Evolutionary conservation across 2,329 filamentous ascomycete genomes (phyloP), one percentile per base, ranked within the genome.

Genomic region (Aspergillus neotritici): DNA sequence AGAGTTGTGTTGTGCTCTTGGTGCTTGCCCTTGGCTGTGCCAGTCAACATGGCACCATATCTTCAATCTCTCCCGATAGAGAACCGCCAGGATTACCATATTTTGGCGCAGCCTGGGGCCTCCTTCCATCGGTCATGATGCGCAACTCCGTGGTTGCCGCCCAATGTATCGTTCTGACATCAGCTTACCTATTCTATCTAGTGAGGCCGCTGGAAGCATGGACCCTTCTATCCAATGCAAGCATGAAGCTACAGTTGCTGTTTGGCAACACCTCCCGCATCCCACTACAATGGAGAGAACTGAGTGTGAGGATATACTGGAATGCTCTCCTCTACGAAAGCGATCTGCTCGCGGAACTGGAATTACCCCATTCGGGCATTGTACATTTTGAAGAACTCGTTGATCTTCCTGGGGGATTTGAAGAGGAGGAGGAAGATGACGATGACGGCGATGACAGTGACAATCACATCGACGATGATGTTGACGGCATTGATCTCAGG

Each of bases 191-290:
- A 3, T 88, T 91, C 56, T 91, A 91, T 56, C 72, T 91, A 9
- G 86, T 91, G 8, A 78, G 87, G 10, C 87, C 87, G 1, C 73
- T 93, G 29, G 87, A 93, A 65, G 87, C 87, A 0, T 93, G 87
- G 87, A 90, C 78, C 36, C 68, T 91, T 12, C 70, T 93, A 4
- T 87, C 84, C 56, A 87, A 83, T 45, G 86, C 86, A 3, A 88
- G 85, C 63, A 87, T 85, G 57, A 93, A 91, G 60, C 71, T 91
- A 34, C 86, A 93, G 59, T 73, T 93, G 15, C 73, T 91, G 28
- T 75, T 91, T 34, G 87, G 85, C 67, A 80, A 83, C 2, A 84
- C 85, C 10, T 83, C 78, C 49, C 77, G 84, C 41, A 77, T 91
- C 1, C 84, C 84, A 1, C 70, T 79, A 4, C 79, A 82, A 28